Percentiles rank a stretch among this genome's conserved stretches.
These are phyloP conservation scores for Leccinum griseonigrum DNA, from an alignment of 1,284 basidiomycete genomes.

Conservation along the genomic window DNA sequence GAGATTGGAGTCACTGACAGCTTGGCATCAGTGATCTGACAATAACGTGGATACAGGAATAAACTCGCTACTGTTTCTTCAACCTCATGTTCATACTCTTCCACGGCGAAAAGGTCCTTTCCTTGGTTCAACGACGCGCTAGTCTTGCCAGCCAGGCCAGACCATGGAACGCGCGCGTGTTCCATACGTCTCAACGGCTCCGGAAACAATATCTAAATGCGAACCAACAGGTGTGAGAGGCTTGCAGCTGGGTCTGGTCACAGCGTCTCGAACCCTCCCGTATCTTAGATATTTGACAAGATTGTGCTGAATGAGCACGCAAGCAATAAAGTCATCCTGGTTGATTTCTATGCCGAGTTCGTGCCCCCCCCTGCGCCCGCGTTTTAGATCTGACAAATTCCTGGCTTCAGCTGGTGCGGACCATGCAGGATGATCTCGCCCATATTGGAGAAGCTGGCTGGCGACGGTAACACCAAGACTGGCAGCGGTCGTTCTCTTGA, in stretches of 20 bases:
- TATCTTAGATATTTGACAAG: constrained; percentile 48
- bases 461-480: constrained; percentile 42
- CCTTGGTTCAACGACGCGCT: constrained; percentile 8
- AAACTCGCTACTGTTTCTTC: not conserved
- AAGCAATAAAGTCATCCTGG: constrained; percentile 56
- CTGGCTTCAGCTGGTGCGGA: constrained; percentile 61
- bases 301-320: constrained; percentile 36
- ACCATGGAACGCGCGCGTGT: constrained; percentile 6
- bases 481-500: constrained; percentile 59
- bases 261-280: not conserved
- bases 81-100: constrained; percentile 13
- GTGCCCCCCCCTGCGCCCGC: constrained; percentile 25
- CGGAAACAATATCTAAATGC: constrained; percentile 36
- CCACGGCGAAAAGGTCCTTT: constrained; percentile 10
- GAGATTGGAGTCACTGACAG: not conserved
- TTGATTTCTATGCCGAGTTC: constrained; percentile 77
- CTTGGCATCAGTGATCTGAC: not conserved
- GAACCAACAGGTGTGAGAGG: constrained; percentile 30
- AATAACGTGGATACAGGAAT: not conserved
- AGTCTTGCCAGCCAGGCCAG: constrained; percentile 3
- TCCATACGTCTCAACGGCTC: constrained; percentile 29
- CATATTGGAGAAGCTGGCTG: constrained; percentile 53
- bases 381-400: constrained; percentile 4
- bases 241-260: not conserved
- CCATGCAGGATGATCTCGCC: constrained; percentile 72